Evolutionary conservation across 2,329 filamentous ascomycete species (phyloP).

Genomic region (Pseudogymnoascus sp.): DNA sequence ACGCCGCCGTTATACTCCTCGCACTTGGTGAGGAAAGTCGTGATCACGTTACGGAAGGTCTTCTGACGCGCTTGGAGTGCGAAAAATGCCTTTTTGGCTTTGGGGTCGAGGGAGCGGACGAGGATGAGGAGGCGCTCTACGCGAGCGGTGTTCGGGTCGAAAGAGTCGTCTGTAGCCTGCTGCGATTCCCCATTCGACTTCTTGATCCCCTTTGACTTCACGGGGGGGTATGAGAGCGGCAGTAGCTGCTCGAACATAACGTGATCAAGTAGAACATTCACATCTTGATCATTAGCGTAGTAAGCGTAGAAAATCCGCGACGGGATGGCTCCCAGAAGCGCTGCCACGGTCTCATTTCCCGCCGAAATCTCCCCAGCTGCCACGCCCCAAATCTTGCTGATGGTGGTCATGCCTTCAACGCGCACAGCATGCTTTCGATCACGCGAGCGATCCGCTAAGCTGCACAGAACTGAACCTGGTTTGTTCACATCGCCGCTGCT

Average conservation of each 20-base stretch:
- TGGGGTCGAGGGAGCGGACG: conserved; percentile 66
- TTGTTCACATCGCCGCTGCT: conserved; percentile 66
- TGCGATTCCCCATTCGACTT: conserved; percentile 51
- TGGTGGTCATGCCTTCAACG: conserved; percentile 74
- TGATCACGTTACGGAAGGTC: conserved; percentile 63
- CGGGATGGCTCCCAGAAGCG: conserved; percentile 73
- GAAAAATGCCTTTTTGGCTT: conserved; percentile 81
- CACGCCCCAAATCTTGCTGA: conserved; percentile 89
- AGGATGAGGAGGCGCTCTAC: conserved; percentile 78
- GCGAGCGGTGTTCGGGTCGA: conserved; percentile 67
- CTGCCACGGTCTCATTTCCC: conserved; percentile 66
- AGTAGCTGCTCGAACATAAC: conserved; percentile 81
- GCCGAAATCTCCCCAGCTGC: conserved; percentile 78
- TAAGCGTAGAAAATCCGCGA: conserved; percentile 78
- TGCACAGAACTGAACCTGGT: conserved; percentile 68
- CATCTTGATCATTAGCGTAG: conserved; percentile 81
- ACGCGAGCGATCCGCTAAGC: conserved; percentile 78
- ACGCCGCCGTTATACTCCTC: conserved; percentile 86
- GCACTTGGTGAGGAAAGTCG: conserved; percentile 72
- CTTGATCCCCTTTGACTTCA: conserved; percentile 55
- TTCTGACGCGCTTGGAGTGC: conserved; percentile 73
- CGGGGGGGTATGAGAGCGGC: conserved; percentile 78
- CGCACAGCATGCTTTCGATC: conserved; percentile 77
- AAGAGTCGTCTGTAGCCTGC: conserved; percentile 34
- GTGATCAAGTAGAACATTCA: conserved; percentile 76